A percentile compares a stretch with the other conserved stretches of the same genome.
Evolutionary conservation across 2,329 filamentous ascomycete species (phyloP).

Genomic region (Claviceps spartinae): DNA sequence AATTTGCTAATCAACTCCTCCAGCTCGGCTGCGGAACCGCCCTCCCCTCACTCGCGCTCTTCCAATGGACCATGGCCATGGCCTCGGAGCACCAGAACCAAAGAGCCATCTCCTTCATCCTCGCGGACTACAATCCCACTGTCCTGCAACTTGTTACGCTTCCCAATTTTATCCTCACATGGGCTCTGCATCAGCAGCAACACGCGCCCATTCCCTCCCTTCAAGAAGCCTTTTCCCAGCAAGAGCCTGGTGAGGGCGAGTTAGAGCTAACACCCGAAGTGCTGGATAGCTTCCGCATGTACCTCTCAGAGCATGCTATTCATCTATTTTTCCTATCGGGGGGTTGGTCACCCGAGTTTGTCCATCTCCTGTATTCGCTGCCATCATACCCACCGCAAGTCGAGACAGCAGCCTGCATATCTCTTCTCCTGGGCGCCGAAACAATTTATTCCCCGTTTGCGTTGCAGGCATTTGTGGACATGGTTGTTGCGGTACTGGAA

Average conservation of each 20-base stretch:
- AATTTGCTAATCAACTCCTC: conserved; percentile 9
- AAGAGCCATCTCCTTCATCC: conserved; percentile 44
- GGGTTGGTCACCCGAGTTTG: conserved; percentile 55
- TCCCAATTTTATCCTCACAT: conserved; percentile 63
- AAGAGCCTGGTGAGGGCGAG: conserved; percentile 33
- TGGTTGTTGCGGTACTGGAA: conserved; percentile 45
- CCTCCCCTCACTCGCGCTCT: conserved; percentile 57
- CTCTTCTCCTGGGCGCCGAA: conserved; percentile 58
- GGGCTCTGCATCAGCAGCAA: conserved; percentile 36
- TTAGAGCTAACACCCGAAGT: conserved; percentile 49
- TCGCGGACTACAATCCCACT: conserved; percentile 69
- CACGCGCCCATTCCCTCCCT: conserved; percentile 19
- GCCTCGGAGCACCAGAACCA: conserved; percentile 11
- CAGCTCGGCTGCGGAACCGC: conserved; percentile 66
- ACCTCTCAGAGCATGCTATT: conserved; percentile 37
- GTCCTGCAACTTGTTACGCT: conserved; percentile 68
- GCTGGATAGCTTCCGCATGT: conserved; percentile 41
- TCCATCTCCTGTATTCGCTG: conserved; percentile 38
- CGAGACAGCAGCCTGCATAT: conserved; percentile 9
- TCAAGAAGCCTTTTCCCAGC: conserved; percentile 29
- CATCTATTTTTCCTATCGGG: conserved; percentile 57
- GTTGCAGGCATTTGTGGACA: conserved; percentile 53
- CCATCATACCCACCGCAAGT: neutral
- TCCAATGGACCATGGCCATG: conserved; percentile 42
- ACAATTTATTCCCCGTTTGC: conserved; percentile 73